Evolutionary conservation across 2,329 filamentous ascomycete species (phyloP).

Genomic region (Neodidymelliopsis sp.): DNA sequence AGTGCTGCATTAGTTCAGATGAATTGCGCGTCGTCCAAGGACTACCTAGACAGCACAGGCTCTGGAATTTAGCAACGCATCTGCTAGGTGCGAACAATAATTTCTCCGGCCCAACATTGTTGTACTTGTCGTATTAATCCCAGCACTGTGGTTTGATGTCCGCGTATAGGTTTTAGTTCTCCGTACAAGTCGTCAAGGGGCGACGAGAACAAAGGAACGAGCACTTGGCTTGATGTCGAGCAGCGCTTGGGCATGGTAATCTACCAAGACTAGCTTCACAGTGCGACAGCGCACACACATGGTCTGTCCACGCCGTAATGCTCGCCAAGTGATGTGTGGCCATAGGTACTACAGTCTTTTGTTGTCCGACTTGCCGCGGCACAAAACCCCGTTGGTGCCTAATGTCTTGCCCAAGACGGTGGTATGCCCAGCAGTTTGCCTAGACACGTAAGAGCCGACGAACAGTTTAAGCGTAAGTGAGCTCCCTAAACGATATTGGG

Average conservation of each 20-base stretch:
- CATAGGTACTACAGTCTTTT: background rate
- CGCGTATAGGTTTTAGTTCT: background rate
- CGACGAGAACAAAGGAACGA: background rate
- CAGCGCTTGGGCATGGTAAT: too few relatives aligned
- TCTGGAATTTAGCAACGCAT: background rate
- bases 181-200: background rate
- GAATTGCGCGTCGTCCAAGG: background rate
- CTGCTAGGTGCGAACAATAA: slow-evolving; percentile 2
- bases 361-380: background rate
- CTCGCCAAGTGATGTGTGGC: background rate
- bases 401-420: background rate
- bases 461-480: background rate
- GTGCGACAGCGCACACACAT: background rate
- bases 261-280: too few relatives aligned
- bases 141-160: background rate
- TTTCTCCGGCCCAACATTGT: background rate
- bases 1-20: background rate
- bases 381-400: background rate
- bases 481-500: background rate
- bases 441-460: background rate
- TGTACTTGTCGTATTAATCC: background rate
- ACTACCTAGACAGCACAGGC: background rate
- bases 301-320: background rate
- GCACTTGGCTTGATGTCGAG: too few relatives aligned
- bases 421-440: background rate